Percentiles rank a stretch among this genome's conserved stretches.
Conservation (phyloP, 1,139 yeast genomes). For the Saccharomycopsis hybrid region DNA sequence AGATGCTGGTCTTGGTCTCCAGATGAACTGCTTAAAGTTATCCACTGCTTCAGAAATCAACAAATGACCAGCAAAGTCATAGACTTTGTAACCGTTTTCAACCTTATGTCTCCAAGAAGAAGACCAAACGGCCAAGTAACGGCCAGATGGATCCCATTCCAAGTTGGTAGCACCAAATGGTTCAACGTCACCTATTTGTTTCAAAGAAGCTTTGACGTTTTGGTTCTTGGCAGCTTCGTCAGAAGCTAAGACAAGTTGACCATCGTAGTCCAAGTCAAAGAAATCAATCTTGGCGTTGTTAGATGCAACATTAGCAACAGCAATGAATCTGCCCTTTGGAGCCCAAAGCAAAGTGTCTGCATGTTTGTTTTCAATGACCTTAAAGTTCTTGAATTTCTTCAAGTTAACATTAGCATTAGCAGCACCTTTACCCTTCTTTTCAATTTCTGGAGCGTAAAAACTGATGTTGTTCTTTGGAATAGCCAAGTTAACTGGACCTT, state of each 20-base stretch:
- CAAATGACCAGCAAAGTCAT: conserved; percentile 74
- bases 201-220: conserved; percentile 48
- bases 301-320: conserved; percentile 56
- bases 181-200: conserved; percentile 56
- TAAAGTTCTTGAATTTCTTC: conserved; percentile 55
- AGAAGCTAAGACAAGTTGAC: conserved; percentile 35
- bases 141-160: conserved; percentile 95
- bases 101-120: conserved; percentile 78
- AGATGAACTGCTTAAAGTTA: conserved; percentile 79
- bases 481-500: conserved; percentile 56
- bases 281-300: conserved; percentile 69
- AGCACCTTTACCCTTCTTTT: conserved; percentile 29
- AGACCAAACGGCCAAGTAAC: conserved; percentile 84
- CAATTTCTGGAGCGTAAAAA: conserved; percentile 76
- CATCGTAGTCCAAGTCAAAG: conserved; percentile 81
- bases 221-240: conserved; percentile 22
- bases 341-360: conserved; percentile 81
- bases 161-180: conserved; percentile 78
- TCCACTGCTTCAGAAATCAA: conserved; percentile 73
- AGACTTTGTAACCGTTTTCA: conserved; percentile 87
- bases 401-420: conserved; percentile 27
- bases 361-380: conserved; percentile 54
- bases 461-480: conserved; percentile 66
- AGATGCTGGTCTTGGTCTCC: conserved; percentile 97
- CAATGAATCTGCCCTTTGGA: conserved; percentile 88